phyloP scores from a whole-genome alignment of 2,329 filamentous ascomycete species.

The Penicillium griseofulvum region DNA sequence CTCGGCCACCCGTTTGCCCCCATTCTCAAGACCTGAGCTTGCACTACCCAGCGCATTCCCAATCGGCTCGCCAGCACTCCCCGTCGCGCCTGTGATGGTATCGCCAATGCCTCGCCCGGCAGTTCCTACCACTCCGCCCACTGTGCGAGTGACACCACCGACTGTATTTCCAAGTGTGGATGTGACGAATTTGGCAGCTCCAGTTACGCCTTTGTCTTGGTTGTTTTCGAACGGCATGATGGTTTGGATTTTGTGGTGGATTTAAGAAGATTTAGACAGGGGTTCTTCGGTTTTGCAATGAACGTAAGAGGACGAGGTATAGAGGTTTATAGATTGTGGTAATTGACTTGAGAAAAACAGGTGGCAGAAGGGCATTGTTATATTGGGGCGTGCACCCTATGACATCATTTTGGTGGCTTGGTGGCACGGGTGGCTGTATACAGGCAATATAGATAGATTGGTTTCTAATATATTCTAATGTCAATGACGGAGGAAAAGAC shows the following conservation, averaged over 20 bases:
- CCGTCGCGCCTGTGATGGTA: slow-evolving; percentile 55
- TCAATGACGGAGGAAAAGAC: not conserved
- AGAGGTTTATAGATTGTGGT: not conserved
- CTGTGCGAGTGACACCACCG: slow-evolving; percentile 54
- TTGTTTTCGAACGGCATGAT: slow-evolving; percentile 17
- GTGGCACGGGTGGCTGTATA: not conserved
- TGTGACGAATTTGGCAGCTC: slow-evolving; percentile 55
- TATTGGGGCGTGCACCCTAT: slow-evolving; percentile 1
- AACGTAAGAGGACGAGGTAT: not conserved
- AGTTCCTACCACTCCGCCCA: slow-evolving; percentile 56
- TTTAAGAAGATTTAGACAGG: not conserved
- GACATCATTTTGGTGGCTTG: slow-evolving; percentile 4
- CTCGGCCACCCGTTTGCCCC: slow-evolving; percentile 50
- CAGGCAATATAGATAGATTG: not conserved
- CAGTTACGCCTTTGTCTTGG: slow-evolving; percentile 46
- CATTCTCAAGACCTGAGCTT: slow-evolving; percentile 55
- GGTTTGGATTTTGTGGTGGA: not conserved
- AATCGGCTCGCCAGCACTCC: slow-evolving; percentile 54
- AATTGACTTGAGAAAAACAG: not conserved
- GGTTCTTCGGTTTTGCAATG: not conserved
- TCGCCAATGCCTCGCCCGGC: slow-evolving; percentile 58
- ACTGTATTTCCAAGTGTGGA: slow-evolving; percentile 56
- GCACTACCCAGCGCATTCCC: slow-evolving; percentile 56
- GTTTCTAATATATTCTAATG: not conserved
- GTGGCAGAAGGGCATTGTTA: not conserved